These are phyloP conservation scores for Arachis stenosperma DNA, from an alignment of 306 rosid genomes.

Conservation along the genomic window DNA sequence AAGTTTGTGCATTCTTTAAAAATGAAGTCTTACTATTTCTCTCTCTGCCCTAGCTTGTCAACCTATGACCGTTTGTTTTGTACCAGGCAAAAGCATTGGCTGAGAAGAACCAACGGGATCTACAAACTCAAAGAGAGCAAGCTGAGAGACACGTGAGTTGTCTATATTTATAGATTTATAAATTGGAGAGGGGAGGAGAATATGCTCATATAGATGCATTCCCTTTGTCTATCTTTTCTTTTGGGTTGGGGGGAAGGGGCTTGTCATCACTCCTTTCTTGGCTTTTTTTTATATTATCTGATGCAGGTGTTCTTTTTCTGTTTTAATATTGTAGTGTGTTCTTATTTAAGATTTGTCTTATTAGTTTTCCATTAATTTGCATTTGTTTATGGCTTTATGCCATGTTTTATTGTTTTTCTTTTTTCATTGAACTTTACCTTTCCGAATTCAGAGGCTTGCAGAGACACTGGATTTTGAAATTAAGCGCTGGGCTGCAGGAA, in stretches of 20 bases:
- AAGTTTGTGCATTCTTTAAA: constrained; percentile 19
- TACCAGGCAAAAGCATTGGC: constrained; percentile 83
- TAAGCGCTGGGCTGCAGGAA: constrained; percentile 98
- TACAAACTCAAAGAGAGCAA: constrained; percentile 91
- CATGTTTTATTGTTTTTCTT: constrained; percentile 29
- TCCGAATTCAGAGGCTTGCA: constrained; percentile 70
- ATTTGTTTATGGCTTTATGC: neutral
- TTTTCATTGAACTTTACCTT: neutral
- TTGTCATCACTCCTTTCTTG: constrained; percentile 1
- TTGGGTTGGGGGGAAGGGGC: constrained; percentile 5
- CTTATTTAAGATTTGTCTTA: neutral
- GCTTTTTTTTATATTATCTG: constrained; percentile 12
- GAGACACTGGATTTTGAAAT: constrained; percentile 92
- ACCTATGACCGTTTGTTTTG: constrained; percentile 25
- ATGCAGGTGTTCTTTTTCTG: constrained; percentile 13
- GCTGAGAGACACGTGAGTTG: constrained; percentile 89
- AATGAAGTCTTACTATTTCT: neutral
- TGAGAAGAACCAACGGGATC: constrained; percentile 96
- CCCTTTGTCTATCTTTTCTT: neutral
- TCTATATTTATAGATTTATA: neutral
- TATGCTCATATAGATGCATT: constrained; percentile 3
- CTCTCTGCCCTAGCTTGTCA: constrained; percentile 22
- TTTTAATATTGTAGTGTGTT: constrained; percentile 25
- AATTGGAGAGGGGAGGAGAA: neutral
- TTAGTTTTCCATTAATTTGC: constrained; percentile 26